A percentile compares a stretch with the other conserved stretches of the same genome.
phyloP scores from a whole-genome alignment of 192 early-diverging fungal species.

The Entrophospora sp. region DNA sequence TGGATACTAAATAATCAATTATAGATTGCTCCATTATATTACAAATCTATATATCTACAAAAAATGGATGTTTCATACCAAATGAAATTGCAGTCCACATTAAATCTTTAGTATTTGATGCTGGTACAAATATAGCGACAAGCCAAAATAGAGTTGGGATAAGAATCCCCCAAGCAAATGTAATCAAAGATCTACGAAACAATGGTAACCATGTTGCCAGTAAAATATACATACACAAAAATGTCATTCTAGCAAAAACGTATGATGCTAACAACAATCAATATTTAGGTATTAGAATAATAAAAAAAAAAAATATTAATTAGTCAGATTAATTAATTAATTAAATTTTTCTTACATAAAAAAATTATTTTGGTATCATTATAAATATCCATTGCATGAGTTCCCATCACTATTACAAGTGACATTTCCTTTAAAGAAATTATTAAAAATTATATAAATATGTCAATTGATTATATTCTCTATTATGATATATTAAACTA shows the following conservation, averaged over 20 bases:
- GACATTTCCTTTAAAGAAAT: constrained; percentile 14
- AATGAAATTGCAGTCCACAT: neutral
- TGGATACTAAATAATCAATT: too few relatives aligned
- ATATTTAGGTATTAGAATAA: neutral
- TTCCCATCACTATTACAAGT: constrained; percentile 16
- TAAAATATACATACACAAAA: neutral
- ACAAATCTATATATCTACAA: too few relatives aligned
- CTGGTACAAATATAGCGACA: neutral
- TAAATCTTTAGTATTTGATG: neutral
- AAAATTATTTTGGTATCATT: neutral
- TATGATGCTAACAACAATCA: neutral
- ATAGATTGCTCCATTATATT: too few relatives aligned
- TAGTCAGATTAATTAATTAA: too few relatives aligned
- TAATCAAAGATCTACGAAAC: constrained; percentile 5
- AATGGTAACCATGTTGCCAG: constrained; percentile 2
- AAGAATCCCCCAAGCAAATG: constrained; percentile 8
- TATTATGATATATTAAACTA: neutral
- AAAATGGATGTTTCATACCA: neutral
- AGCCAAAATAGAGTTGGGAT: constrained; percentile 11
- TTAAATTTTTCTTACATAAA: neutral
- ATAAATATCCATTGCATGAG: constrained; percentile 8
- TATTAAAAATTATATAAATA: neutral
- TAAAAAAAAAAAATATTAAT: neutral
- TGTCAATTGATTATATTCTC: neutral
- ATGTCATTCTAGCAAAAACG: neutral